These are phyloP conservation scores for Sarcomyxa edulis DNA, from an alignment of 768 basidiomycete genomes.

Conservation along the genomic window DNA sequence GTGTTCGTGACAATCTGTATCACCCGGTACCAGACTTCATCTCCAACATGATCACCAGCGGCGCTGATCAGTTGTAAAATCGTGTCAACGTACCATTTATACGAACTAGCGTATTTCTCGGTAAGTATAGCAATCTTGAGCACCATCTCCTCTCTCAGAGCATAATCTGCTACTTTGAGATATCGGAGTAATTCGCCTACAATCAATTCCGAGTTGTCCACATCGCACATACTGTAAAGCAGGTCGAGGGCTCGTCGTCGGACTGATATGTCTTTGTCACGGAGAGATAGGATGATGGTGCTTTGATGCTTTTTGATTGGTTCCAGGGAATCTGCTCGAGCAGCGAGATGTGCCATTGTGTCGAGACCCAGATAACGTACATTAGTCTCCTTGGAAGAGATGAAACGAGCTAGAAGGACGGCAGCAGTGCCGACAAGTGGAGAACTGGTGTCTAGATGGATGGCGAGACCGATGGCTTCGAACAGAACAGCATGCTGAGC, in stretches of 20 bases:
- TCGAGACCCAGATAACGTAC: constrained; percentile 96
- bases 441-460: constrained; percentile 91
- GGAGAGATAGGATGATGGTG: constrained; percentile 89
- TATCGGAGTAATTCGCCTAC: constrained; percentile 94
- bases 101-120: constrained; percentile 97
- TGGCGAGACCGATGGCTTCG: constrained; percentile 94
- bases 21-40: constrained; percentile 99
- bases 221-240: constrained; percentile 98
- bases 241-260: constrained; percentile 91
- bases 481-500: constrained; percentile 98
- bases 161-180: constrained; percentile 94
- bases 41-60: constrained; percentile 97
- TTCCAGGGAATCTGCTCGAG: constrained; percentile 84
- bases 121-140: constrained; percentile 97
- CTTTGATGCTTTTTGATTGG: constrained; percentile 94
- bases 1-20: constrained; percentile 99
- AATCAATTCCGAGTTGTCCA: constrained; percentile 93
- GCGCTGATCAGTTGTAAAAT: constrained; percentile 93
- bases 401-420: constrained; percentile 89
- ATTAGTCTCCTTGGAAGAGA: constrained; percentile 97
- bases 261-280: constrained; percentile 97
- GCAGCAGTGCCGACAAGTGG: constrained; percentile 85
- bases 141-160: constrained; percentile 96
- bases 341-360: constrained; percentile 97
- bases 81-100: constrained; percentile 99